Conservation (phyloP, 257 asterid genomes). For the Handroanthus guayacan region DNA sequence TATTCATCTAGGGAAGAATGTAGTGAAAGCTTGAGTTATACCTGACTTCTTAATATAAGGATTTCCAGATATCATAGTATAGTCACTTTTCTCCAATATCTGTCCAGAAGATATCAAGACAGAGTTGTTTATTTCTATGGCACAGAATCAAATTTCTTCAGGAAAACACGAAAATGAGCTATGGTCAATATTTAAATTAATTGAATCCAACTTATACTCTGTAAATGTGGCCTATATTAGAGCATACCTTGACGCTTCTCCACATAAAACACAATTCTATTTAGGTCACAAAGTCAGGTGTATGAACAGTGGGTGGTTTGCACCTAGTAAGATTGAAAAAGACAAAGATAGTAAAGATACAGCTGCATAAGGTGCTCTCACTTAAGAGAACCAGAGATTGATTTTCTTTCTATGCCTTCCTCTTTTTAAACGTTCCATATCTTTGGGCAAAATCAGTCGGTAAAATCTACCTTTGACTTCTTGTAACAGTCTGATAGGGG, state of each 20-base stretch:
- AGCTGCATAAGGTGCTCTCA: background rate
- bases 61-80: conserved; percentile 74
- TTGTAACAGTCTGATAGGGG: background rate
- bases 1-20: conserved; percentile 25
- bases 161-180: conserved; percentile 19
- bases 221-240: background rate
- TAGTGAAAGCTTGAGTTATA: conserved; percentile 31
- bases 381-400: conserved; percentile 19
- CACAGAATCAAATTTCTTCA: conserved; percentile 32
- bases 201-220: conserved; percentile 8
- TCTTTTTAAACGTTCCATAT: conserved; percentile 12
- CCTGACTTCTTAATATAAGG: conserved; percentile 87
- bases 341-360: conserved; percentile 2
- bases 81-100: conserved; percentile 95
- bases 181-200: background rate
- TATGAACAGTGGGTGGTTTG: background rate
- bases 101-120: conserved; percentile 45
- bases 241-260: background rate
- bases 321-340: background rate
- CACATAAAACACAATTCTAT: background rate
- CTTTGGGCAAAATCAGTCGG: background rate
- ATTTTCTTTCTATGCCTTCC: conserved; percentile 7
- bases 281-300: background rate
- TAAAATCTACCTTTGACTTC: background rate
- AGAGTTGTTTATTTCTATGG: conserved; percentile 20